Percentiles rank a stretch among this genome's conserved stretches.
Conservation (phyloP, 2,329 filamentous ascomycete species). For the Talaromyces piceae region DNA sequence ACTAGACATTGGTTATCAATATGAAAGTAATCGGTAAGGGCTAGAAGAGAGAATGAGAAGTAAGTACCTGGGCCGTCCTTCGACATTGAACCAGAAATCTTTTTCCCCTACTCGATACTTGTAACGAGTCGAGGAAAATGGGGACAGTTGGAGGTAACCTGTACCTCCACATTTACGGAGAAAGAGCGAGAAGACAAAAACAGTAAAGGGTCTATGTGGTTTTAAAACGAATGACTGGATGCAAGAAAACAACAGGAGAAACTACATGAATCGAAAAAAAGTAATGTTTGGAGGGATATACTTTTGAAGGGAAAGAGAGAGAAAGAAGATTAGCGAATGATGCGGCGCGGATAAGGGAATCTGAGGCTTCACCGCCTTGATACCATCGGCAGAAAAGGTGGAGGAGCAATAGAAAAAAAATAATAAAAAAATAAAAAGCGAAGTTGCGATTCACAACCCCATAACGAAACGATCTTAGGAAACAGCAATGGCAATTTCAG, state of each 20-base stretch:
- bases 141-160: not conserved
- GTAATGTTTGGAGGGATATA: no score
- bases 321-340: not conserved
- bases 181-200: not conserved
- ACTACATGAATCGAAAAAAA: not conserved
- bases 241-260: not conserved
- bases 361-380: not conserved
- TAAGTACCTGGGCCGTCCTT: not conserved
- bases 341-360: not conserved
- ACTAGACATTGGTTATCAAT: not conserved
- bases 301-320: not conserved
- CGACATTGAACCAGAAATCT: not conserved
- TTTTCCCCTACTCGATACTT: not conserved
- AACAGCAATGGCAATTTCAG: conserved; percentile 28
- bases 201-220: not conserved
- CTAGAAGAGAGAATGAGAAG: not conserved
- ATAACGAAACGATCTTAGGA: not conserved
- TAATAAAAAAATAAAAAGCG: not conserved
- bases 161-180: not conserved
- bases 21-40: not conserved
- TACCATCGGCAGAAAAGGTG: not conserved
- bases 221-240: not conserved
- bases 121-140: not conserved
- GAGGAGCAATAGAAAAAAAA: no score
- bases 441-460: not conserved